Evolutionary conservation across 148 eudicot genomes (phyloP), one percentile per base, ranked within the genome.

Genomic region (Dianthus caryophyllus): DNA sequence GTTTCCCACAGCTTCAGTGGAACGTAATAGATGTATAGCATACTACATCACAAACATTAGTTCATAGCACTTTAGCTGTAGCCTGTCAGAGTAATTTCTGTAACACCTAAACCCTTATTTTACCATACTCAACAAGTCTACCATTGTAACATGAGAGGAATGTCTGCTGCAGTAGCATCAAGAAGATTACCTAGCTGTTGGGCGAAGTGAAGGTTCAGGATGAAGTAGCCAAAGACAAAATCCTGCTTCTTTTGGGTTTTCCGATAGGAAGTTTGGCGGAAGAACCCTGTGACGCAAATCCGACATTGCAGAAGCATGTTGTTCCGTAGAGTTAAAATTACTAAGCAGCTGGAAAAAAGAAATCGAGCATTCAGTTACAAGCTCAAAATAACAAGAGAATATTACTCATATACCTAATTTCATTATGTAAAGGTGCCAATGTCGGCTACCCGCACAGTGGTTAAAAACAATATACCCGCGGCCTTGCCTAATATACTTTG

Each of bases 141-240:
- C 6, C 49, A 62, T 63, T 25, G 27, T 16, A 10, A 41, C 30
- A 26, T 12, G 51, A 43, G 17, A 43, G 33, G 66, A 43, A 63
- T 31, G 11, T 44, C 9, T 27, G 33, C 43, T 43, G 33, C 4
- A 12, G 33, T 36, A 63, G 52, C 33, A 24, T 43, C 24, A 36
- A 20, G 22, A 6, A 43, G 18, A 25, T 26, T 82, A 95, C 99
- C 97, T 88, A 71, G 87, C 80, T 55, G 93, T 77, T 38, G 97
- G 97, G 3, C 97, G 96, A 69, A 79, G 76, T 66, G 90, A 84
- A 58, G 89, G 84, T 67, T 83, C 89, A 50, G 97, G 99, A 79
- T 95, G 97, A 79, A 95, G 97, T 49, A 90, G 80, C 97, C 87
- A 88, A 71, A 95, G 86, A 69, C 99, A 95, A 68, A 88, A 88